phyloP scores from a whole-genome alignment of 805 yeast genomes.

The Alloascoidea africana region DNA sequence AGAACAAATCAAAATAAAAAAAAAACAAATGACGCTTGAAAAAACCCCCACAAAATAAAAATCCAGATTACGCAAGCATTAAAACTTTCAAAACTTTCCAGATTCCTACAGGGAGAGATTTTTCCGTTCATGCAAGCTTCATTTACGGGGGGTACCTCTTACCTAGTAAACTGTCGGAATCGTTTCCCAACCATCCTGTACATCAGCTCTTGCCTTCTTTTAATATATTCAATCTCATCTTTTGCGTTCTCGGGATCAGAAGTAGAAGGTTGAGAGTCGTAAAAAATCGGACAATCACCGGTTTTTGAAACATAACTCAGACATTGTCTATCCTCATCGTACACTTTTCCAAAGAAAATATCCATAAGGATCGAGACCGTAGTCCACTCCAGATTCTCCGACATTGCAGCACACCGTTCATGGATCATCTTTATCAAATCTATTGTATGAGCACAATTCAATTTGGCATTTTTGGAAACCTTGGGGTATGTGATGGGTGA shows the following conservation, averaged over 20 bases:
- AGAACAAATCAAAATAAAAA: not conserved
- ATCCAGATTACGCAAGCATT: too few species aligned
- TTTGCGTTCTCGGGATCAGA: too few species aligned
- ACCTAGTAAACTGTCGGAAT: not conserved
- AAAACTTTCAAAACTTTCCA: too few species aligned
- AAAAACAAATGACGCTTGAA: too few species aligned
- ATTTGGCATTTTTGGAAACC: not conserved
- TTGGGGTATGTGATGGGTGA: too few species aligned
- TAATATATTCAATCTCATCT: not conserved
- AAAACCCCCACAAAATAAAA: too few species aligned
- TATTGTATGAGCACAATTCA: not conserved
- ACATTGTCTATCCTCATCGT: not conserved
- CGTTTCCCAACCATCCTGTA: not conserved
- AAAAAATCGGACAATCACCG: not conserved
- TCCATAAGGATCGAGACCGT: not conserved
- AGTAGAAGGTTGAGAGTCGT: not conserved
- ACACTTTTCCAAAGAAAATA: not conserved
- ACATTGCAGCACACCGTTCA: not conserved
- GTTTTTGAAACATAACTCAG: not conserved
- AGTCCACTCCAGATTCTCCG: not conserved
- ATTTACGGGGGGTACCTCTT: not conserved
- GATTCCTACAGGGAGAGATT: too few species aligned
- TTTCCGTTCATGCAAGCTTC: not conserved
- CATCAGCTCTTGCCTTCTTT: conserved; percentile 1
- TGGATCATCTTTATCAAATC: not conserved